These are phyloP conservation scores for Naematelia aurantialba DNA, from an alignment of 768 basidiomycete genomes.

Conservation along the genomic window DNA sequence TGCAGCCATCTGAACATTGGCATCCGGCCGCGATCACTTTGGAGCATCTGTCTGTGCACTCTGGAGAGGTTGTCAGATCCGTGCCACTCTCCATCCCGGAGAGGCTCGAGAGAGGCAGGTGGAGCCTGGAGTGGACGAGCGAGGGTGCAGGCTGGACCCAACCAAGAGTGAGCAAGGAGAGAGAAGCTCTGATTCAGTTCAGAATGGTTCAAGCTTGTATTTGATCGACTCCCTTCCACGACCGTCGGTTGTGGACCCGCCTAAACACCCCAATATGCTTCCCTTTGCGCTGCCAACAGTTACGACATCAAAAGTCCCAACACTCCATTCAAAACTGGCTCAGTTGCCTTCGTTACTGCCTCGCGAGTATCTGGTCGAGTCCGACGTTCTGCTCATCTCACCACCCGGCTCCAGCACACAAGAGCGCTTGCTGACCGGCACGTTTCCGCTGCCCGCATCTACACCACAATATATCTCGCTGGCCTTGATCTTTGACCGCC, in stretches of 20 bases:
- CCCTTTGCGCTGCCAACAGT: conserved; percentile 22
- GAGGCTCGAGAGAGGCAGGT: conserved; percentile 10
- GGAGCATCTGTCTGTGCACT: conserved; percentile 39
- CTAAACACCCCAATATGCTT: conserved; percentile 23
- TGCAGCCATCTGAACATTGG: not conserved
- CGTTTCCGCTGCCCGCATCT: conserved; percentile 11
- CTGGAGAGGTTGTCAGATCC: conserved; percentile 22
- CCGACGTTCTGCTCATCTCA: conserved; percentile 21
- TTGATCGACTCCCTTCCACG: conserved; percentile 36
- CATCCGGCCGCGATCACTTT: conserved; percentile 3
- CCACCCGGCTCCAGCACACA: not conserved
- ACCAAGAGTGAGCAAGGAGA: conserved; percentile 4
- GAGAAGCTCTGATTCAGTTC: not conserved
- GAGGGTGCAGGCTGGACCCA: conserved; percentile 7
- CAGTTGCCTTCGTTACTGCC: conserved; percentile 34
- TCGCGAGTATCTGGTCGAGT: conserved; percentile 3
- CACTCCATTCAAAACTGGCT: conserved; percentile 16
- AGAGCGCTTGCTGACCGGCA: conserved; percentile 28
- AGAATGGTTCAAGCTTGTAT: conserved; percentile 27
- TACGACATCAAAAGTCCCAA: conserved; percentile 10
- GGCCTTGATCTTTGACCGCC: conserved; percentile 21
- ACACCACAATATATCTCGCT: conserved; percentile 7
- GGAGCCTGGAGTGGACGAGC: conserved; percentile 26
- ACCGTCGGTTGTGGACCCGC: conserved; percentile 33
- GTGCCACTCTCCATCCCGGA: conserved; percentile 9